Conservation (phyloP, 148 eudicot species). For the Amaranthus cruentus region DNA sequence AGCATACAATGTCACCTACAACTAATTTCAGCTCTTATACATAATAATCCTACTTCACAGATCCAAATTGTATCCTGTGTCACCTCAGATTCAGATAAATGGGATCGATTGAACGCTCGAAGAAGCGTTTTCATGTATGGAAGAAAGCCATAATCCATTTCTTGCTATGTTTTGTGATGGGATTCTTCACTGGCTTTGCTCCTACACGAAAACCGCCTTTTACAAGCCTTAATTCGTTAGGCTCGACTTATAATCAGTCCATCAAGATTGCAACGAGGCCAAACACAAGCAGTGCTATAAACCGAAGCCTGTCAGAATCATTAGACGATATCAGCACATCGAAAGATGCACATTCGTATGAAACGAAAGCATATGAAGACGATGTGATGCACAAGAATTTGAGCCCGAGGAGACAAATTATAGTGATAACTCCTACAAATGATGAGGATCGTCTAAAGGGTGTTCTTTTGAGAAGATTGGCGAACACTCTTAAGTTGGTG, state of each 20-base stretch:
- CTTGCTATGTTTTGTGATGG: slow-evolving; percentile 74
- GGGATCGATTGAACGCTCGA: slow-evolving; percentile 66
- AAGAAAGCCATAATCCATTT: slow-evolving; percentile 76
- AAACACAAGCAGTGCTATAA: slow-evolving; percentile 1
- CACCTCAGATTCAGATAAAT: slow-evolving; percentile 4
- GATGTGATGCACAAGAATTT: slow-evolving; percentile 18
- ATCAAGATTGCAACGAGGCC: slow-evolving; percentile 37
- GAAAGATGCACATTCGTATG: background rate
- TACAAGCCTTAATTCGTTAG: slow-evolving; percentile 11
- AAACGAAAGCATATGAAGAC: background rate
- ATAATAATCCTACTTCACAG: background rate
- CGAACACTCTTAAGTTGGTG: slow-evolving; percentile 65
- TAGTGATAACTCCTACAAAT: slow-evolving; percentile 72
- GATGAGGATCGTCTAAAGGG: slow-evolving; percentile 39
- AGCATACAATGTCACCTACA: background rate
- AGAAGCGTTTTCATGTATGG: slow-evolving; percentile 55
- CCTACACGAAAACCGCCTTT: slow-evolving; percentile 54
- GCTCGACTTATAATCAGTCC: slow-evolving; percentile 20
- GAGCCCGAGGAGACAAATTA: slow-evolving; percentile 49
- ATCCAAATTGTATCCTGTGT: background rate
- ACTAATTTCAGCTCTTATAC: slow-evolving; percentile 5
- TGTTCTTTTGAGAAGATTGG: slow-evolving; percentile 50
- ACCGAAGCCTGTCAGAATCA: slow-evolving; percentile 32
- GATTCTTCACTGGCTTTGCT: slow-evolving; percentile 83
- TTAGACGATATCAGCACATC: background rate